Base-by-base conservation (phyloP, 768 basidiomycete genomes). In the Dentipellis sp. region DNA sequence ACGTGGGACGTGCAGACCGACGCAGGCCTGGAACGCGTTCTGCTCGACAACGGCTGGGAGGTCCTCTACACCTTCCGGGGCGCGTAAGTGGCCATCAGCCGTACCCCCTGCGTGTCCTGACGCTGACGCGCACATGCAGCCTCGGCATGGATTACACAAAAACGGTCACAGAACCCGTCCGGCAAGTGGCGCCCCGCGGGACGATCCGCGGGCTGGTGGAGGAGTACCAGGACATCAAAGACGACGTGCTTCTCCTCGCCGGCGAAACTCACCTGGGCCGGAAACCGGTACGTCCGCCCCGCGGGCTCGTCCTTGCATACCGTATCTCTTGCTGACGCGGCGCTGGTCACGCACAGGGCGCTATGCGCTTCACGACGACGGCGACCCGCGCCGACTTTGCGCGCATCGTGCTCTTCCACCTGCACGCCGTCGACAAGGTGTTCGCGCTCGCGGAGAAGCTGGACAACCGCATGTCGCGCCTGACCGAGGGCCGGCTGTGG, bases 111-210 rank as follows among this genome's bases (percentile, higher is more conserved):
- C 23, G 3, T 23, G 42, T 19, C 14, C 1, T 16, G 48, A 14
- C 22, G 1, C 11, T 50, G 21, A 47, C 4, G 11, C 17, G 35
- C 35, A 35, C 6, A 9, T 45, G 61, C 17, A 77, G 75, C 36
- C 64, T 69, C n/a, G 69, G 73, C 16, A 72, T 75, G 73, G 75
- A 77, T 19, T 72, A 59, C 58, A 68, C 74, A 21, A 75, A 77
- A 61, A 70, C 72, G 17, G 73, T 76, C 36, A 71, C 73, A 10
- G 63, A 64, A 37, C 72, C 75, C 7, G 63, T 72, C 53, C 66
- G 59, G 38, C 70, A 75, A 62, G 69, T 72, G 55, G 69, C 65
- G 7, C 71, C 67, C 6, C 68, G 67, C 40, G 62, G 65, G 46
- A 65, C 67, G 1, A 67, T 78, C 57, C 69, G 69, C 17, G 76